These are phyloP conservation scores for Podosphaera xanthii DNA, from an alignment of 2,329 filamentous ascomycete genomes.

Conservation along the genomic window DNA sequence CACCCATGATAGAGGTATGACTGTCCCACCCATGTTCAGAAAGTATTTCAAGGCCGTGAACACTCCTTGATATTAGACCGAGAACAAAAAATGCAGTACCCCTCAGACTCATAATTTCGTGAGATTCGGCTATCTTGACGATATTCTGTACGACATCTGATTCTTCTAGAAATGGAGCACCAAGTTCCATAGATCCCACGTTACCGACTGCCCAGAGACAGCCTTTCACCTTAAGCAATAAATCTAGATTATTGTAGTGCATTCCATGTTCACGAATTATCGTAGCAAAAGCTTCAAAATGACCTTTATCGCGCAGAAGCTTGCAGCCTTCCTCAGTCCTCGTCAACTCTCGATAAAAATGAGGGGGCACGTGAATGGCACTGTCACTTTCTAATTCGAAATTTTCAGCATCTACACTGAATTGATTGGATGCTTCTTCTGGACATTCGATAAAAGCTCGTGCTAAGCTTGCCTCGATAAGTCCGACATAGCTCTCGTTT, in stretches of 20 bases:
- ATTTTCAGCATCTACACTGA: constrained; percentile 19
- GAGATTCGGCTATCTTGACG: constrained; percentile 66
- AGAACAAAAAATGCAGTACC: constrained; percentile 95
- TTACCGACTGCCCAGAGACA: constrained; percentile 96
- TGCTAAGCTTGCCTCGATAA: constrained; percentile 89
- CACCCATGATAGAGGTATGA: constrained; percentile 60
- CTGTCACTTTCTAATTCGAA: constrained; percentile 23
- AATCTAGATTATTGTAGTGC: constrained; percentile 64
- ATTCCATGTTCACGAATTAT: constrained; percentile 77
- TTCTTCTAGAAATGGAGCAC: constrained; percentile 78
- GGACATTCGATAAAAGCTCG: constrained; percentile 41
- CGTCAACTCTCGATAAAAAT: constrained; percentile 91
- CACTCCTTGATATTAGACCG: constrained; percentile 73
- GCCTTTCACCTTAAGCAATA: constrained; percentile 82
- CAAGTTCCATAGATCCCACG: constrained; percentile 92
- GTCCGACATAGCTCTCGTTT: constrained; percentile 83
- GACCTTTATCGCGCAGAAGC: constrained; percentile 73
- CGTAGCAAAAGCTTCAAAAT: constrained; percentile 79
- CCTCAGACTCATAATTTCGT: constrained; percentile 75
- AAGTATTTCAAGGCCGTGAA: constrained; percentile 79
- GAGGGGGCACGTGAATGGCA: constrained; percentile 49
- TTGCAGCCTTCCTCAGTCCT: constrained; percentile 82
- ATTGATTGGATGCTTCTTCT: constrained; percentile 18
- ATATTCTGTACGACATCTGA: constrained; percentile 75
- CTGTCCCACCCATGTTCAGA: constrained; percentile 84